These are phyloP conservation scores for Aspergillus flavus DNA, from an alignment of 2,329 filamentous ascomycete genomes.

Conservation along the genomic window DNA sequence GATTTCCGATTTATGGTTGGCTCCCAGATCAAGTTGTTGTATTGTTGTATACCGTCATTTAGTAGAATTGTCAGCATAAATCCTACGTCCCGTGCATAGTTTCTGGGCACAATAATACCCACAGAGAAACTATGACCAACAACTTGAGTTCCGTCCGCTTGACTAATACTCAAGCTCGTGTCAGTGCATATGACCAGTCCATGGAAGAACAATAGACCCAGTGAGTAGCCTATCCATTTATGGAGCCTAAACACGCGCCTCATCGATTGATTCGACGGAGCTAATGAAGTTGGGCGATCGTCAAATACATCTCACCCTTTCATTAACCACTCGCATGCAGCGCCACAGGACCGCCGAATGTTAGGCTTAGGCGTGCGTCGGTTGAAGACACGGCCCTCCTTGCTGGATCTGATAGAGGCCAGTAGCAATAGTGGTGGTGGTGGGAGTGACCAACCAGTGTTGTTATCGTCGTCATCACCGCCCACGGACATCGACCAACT, in stretches of 20 bases:
- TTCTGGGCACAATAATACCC: not conserved
- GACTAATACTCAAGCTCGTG: not conserved
- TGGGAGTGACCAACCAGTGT: constrained; percentile 9
- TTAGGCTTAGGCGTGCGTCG: constrained; percentile 60
- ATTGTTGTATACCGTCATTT: not conserved
- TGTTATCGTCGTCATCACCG: constrained; percentile 32
- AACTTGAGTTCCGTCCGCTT: not conserved
- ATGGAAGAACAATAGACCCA: not conserved
- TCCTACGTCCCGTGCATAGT: not conserved
- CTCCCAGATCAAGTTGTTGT: not conserved
- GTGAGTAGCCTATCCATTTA: not conserved
- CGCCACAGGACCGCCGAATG: constrained; percentile 42
- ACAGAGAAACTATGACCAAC: not conserved
- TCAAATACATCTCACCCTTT: not conserved
- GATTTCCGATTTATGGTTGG: too few species aligned
- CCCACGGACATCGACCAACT: constrained; percentile 43
- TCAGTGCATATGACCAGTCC: not conserved
- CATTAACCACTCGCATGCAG: not conserved
- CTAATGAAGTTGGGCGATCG: not conserved
- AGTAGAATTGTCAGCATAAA: not conserved
- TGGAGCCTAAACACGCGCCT: not conserved
- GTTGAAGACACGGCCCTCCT: constrained; percentile 62
- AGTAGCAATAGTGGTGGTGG: constrained; percentile 19
- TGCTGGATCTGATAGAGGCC: constrained; percentile 60
- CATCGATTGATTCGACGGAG: not conserved